Evolutionary conservation across 208 protist genomes (phyloP), one percentile per base, ranked within the genome.

Genomic region (Leishmania gerbilli): DNA sequence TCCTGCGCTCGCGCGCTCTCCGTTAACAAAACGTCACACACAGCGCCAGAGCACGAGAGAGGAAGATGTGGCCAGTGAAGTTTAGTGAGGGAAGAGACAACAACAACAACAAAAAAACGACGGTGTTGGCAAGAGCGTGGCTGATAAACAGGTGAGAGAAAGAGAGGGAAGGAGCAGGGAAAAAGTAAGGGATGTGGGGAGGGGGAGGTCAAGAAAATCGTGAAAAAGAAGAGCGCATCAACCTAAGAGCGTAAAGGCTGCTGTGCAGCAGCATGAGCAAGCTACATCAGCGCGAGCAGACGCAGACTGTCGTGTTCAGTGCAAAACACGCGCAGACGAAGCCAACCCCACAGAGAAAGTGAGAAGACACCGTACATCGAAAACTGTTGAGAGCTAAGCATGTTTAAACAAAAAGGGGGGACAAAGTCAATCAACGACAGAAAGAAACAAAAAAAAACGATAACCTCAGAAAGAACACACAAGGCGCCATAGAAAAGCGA

Each of bases 381-480:
- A 31, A 47, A n/a, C 68, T 53, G 24, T 19, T 27, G 68, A 53
- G 24, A 40, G 34, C 60, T 42, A 21, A 15, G 13, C 21, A 68
- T 3, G 49, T 71, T 69, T 34, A 31, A 21, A 31, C 21, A 51
- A 72, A 72, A 17, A 49, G 11, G 37, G 24, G 42, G 11, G 5
- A 51, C 9, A 3, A 31, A 51, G 51, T 58, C 27, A 58, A 37
- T 31, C 56, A 47, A 34, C 15, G 42, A 42, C 1, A 53, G 53
- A 79, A 58, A 27, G 17, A 72, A 79, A 74, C 13, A 74, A 40
- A 34, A 74, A 37, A 34, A 72, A 31, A 40, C 21, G 58, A 37
- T 40, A 7, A 11, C 49, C 24, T 31, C 19, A 45, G 17, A 71
- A 34, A 2, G 42, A 56, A 55, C 15, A 71, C 19, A 27, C 15